Percentiles rank a stretch among this genome's conserved stretches.
phyloP scores from a whole-genome alignment of 441 rosid genomes.

The Eutrema salsugineum region DNA sequence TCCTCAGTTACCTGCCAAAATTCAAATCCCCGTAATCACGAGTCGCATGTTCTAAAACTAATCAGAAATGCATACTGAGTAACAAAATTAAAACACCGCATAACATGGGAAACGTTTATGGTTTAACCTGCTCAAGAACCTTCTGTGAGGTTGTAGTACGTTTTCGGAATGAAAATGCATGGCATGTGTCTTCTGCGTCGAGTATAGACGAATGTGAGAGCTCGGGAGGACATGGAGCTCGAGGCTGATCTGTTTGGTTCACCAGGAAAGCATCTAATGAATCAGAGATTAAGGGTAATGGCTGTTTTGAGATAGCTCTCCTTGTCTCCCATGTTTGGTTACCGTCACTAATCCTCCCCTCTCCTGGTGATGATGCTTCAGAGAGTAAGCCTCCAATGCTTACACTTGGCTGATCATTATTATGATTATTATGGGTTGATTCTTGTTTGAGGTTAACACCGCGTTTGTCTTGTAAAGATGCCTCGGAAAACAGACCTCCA shows the following conservation, averaged over 20 bases:
- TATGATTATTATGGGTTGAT: constrained; percentile 30
- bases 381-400: constrained; percentile 33
- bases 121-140: constrained; percentile 15
- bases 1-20: constrained; percentile 39
- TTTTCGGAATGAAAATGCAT: constrained; percentile 65
- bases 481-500: constrained; percentile 86
- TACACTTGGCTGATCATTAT: constrained; percentile 3
- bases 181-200: constrained; percentile 94
- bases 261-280: constrained; percentile 69
- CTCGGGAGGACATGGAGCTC: constrained; percentile 39
- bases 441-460: constrained; percentile 27
- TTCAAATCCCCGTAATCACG: neutral
- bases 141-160: constrained; percentile 19
- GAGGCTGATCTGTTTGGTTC: constrained; percentile 39
- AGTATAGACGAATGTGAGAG: constrained; percentile 55
- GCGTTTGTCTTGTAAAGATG: constrained; percentile 65
- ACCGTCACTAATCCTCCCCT: constrained; percentile 35
- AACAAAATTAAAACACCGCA: constrained; percentile 36
- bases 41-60: constrained; percentile 5
- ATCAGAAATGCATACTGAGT: neutral
- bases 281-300: constrained; percentile 50
- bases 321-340: constrained; percentile 41
- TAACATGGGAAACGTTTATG: neutral
- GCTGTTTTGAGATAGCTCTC: constrained; percentile 38
- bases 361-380: constrained; percentile 57